Conservation (phyloP, 805 yeast genomes). For the Candida boleticola region DNA sequence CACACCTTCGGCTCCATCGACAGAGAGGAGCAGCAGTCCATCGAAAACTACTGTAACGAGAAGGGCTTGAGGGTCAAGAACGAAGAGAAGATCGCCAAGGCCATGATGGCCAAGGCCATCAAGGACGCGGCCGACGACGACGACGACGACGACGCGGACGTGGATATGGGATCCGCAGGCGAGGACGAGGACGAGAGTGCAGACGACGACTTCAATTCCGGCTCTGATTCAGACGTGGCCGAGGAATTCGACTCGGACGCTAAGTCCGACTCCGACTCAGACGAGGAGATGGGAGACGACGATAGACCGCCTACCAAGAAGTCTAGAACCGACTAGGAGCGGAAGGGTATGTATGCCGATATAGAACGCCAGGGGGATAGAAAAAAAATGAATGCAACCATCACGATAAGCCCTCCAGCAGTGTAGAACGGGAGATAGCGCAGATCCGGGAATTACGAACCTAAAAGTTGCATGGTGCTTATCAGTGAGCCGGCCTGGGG, state of each 20-base stretch:
- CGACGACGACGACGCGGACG: conserved; percentile 44
- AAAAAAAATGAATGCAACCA: too few relatives aligned
- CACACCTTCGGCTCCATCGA: conserved; percentile 87
- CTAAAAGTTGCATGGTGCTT: too few relatives aligned
- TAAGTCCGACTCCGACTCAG: conserved; percentile 26
- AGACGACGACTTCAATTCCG: conserved; percentile 82
- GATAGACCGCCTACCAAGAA: conserved; percentile 35
- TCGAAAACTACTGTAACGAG: conserved; percentile 73
- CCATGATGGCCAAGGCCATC: conserved; percentile 72
- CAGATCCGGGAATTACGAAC: too few relatives aligned
- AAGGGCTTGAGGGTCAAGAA: conserved; percentile 81
- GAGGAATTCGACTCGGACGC: conserved; percentile 82
- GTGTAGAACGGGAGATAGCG: too few relatives aligned
- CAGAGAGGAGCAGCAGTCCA: conserved; percentile 79
- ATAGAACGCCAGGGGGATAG: too few relatives aligned
- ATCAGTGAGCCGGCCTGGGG: too few relatives aligned
- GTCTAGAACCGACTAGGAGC: conserved; percentile 12
- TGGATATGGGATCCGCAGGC: conserved; percentile 65
- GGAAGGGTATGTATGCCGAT: too few relatives aligned
- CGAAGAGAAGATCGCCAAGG: conserved; percentile 86
- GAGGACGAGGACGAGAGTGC: conserved; percentile 67
- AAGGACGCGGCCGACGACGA: conserved; percentile 58
- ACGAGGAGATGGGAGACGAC: conserved; percentile 18
- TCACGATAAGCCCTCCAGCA: too few relatives aligned
- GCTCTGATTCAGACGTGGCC: conserved; percentile 68